These are phyloP conservation scores for Kokia cookei DNA, from an alignment of 441 rosid species.

Conservation along the genomic window DNA sequence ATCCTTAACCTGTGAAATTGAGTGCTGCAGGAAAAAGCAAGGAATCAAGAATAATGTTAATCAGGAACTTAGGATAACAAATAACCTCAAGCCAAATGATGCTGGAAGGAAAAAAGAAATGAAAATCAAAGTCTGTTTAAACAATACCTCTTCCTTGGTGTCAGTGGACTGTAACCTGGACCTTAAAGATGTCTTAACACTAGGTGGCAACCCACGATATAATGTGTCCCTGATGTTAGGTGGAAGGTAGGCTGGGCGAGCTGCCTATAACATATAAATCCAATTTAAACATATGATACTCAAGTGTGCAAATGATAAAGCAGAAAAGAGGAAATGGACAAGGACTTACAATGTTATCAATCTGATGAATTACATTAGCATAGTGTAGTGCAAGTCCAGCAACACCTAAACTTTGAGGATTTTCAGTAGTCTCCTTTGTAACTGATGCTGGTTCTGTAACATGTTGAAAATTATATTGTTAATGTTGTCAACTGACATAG, in stretches of 20 bases:
- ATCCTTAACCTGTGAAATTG: conserved; percentile 56
- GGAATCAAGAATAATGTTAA: not conserved
- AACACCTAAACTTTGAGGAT: conserved; percentile 55
- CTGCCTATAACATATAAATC: conserved; percentile 37
- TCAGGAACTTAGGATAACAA: not conserved
- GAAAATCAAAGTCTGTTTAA: not conserved
- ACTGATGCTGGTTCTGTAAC: conserved; percentile 28
- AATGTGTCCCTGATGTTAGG: conserved; percentile 71
- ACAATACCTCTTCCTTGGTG: conserved; percentile 56
- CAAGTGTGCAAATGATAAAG: not conserved
- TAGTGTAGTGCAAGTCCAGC: conserved; percentile 93
- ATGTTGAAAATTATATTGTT: conserved; percentile 8
- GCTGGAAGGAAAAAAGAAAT: not conserved
- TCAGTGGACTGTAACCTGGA: conserved; percentile 42
- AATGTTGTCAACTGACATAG: not conserved
- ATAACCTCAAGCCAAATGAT: not conserved
- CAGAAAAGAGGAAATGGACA: not conserved
- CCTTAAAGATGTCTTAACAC: conserved; percentile 67
- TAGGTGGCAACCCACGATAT: conserved; percentile 67
- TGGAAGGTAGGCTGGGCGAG: conserved; percentile 76
- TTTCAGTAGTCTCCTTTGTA: conserved; percentile 20
- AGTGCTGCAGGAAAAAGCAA: conserved; percentile 44
- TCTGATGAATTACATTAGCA: conserved; percentile 83
- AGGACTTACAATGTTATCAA: conserved; percentile 76
- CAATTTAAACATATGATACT: not conserved